phyloP scores from a whole-genome alignment of 495 filamentous ascomycete genomes.

The Lophiostoma macrostomum region DNA sequence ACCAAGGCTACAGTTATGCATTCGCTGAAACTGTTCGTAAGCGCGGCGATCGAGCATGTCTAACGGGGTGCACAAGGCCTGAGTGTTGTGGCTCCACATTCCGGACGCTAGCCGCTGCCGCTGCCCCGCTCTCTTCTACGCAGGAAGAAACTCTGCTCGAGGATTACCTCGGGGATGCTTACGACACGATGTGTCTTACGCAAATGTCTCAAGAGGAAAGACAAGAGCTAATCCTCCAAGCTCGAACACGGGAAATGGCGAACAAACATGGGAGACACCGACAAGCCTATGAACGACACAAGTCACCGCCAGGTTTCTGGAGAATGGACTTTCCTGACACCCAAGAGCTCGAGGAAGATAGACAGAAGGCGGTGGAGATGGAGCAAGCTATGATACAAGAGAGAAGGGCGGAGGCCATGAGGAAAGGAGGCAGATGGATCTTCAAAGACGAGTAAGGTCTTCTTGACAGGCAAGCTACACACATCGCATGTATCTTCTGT shows the following conservation, averaged over 20 bases:
- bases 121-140: slow-evolving; percentile 22
- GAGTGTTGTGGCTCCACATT: slow-evolving; percentile 76
- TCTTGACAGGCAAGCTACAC: not conserved
- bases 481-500: too few relatives aligned
- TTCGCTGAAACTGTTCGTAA: slow-evolving; percentile 73
- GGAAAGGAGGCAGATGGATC: slow-evolving; percentile 66
- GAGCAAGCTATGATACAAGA: slow-evolving; percentile 65
- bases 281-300: slow-evolving; percentile 64
- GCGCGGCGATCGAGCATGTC: slow-evolving; percentile 67
- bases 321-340: slow-evolving; percentile 81
- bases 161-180: slow-evolving; percentile 62
- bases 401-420: slow-evolving; percentile 77
- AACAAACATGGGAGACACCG: slow-evolving; percentile 73
- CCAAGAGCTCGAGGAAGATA: slow-evolving; percentile 66
- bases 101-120: slow-evolving; percentile 52
- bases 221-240: slow-evolving; percentile 60
- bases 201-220: slow-evolving; percentile 45
- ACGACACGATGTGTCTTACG: slow-evolving; percentile 18
- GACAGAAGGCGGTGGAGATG: slow-evolving; percentile 55
- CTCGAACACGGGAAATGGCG: slow-evolving; percentile 63
- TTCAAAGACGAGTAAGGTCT: slow-evolving; percentile 66
- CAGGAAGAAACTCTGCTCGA: slow-evolving; percentile 52
- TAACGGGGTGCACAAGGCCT: slow-evolving; percentile 73
- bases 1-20: slow-evolving; percentile 70
- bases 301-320: slow-evolving; percentile 86